Conservation (phyloP, 441 rosid species). For the Metrosideros polymorpha region DNA sequence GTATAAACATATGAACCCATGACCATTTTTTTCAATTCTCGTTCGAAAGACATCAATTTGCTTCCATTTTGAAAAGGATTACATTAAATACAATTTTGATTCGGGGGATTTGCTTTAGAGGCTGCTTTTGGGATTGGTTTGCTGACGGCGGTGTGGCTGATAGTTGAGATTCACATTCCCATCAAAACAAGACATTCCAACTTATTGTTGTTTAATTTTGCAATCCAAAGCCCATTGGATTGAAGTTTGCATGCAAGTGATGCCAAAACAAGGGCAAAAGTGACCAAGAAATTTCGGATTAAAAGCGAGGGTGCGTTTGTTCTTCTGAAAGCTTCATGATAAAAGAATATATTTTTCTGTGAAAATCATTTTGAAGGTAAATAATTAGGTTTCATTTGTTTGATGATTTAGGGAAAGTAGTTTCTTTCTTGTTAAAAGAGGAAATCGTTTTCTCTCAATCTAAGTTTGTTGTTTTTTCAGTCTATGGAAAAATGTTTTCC, state of each 20-base stretch:
- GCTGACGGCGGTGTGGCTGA: no score
- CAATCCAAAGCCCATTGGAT: background rate
- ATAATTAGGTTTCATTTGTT: background rate
- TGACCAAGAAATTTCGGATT: background rate
- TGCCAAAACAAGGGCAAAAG: background rate
- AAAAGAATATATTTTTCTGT: accelerated
- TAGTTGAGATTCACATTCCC: no score
- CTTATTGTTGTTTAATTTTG: background rate
- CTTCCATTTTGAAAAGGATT: no score
- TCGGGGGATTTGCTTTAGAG: no score
- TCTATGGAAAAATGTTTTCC: accelerated
- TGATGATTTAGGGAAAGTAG: accelerated
- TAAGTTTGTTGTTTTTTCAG: background rate
- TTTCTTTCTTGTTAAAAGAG: background rate
- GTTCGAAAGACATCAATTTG: no score
- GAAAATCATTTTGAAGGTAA: background rate
- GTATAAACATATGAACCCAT: no score
- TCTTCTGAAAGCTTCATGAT: accelerated
- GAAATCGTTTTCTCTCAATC: background rate
- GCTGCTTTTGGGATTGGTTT: no score
- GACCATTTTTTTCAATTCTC: no score
- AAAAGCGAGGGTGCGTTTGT: background rate
- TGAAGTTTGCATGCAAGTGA: background rate
- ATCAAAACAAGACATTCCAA: no score
- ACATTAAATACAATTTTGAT: no score